These are phyloP conservation scores for Colletotrichum costaricense DNA, from an alignment of 2,329 filamentous ascomycete genomes.

Conservation along the genomic window DNA sequence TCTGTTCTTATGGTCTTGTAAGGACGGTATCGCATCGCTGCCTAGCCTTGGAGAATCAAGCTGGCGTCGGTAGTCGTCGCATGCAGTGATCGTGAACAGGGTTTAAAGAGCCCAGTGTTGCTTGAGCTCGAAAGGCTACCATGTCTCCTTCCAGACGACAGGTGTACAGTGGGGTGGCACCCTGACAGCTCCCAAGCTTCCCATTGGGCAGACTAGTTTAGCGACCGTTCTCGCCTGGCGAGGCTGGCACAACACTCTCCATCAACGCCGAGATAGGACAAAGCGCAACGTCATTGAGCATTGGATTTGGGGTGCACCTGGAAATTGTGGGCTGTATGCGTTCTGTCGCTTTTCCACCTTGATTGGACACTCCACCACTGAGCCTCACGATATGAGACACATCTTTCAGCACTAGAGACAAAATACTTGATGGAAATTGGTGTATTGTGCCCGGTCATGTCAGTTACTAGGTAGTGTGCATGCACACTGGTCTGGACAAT, in stretches of 20 bases:
- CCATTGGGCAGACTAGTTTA: slow-evolving; percentile 29
- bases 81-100: slow-evolving; percentile 36
- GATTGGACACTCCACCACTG: background rate
- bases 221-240: slow-evolving; percentile 27
- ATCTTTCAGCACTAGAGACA: background rate
- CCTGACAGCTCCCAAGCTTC: slow-evolving; percentile 31
- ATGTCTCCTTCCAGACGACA: slow-evolving; percentile 32
- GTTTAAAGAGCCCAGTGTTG: background rate
- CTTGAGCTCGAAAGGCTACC: slow-evolving; percentile 34
- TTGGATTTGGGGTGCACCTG: background rate
- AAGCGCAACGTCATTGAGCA: slow-evolving; percentile 29
- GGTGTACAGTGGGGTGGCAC: slow-evolving; percentile 26
- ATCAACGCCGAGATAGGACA: slow-evolving; percentile 8
- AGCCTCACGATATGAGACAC: background rate
- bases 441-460: background rate
- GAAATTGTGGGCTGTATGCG: background rate
- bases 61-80: background rate
- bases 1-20: slow-evolving; percentile 19
- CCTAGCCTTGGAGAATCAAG: slow-evolving; percentile 3
- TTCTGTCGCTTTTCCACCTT: background rate
- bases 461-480: background rate
- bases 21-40: slow-evolving; percentile 40
- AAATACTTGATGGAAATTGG: background rate
- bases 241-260: slow-evolving; percentile 25
- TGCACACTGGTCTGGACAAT: too few species aligned